Percentiles rank a stretch among this genome's conserved stretches.
These are phyloP conservation scores for Xanthoparmelia taractica DNA, from an alignment of 495 filamentous ascomycete species.

Conservation along the genomic window DNA sequence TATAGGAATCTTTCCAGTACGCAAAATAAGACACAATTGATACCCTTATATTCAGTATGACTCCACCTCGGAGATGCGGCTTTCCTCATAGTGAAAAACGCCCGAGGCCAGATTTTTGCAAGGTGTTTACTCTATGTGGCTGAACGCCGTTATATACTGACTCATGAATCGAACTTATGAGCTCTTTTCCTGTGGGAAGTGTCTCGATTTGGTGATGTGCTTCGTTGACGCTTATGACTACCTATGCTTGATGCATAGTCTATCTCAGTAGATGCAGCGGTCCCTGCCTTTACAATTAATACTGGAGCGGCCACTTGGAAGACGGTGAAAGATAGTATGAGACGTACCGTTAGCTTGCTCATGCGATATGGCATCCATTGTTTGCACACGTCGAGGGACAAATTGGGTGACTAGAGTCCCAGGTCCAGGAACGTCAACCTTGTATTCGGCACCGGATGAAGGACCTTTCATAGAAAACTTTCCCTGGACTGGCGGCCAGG, in stretches of 20 bases:
- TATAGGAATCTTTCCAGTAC: neutral
- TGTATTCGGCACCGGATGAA: neutral
- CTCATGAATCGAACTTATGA: neutral
- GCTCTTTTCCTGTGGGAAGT: neutral
- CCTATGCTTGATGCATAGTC: neutral
- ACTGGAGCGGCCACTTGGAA: neutral
- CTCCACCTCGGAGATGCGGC: neutral
- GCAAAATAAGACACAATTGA: neutral
- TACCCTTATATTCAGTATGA: neutral
- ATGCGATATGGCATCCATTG: neutral
- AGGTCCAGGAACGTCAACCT: neutral
- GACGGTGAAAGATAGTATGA: neutral
- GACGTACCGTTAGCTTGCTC: neutral
- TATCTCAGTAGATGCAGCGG: neutral
- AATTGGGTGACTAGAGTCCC: neutral
- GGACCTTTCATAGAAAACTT: neutral
- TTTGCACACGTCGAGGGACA: neutral
- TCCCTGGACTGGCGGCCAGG: conserved; percentile 12
- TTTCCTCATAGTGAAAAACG: neutral
- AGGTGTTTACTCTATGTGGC: too few species aligned
- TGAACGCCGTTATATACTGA: neutral
- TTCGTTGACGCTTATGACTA: neutral
- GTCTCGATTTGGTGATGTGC: neutral
- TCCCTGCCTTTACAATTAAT: neutral
- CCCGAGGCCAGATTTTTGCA: neutral